Conservation (phyloP, 2,329 filamentous ascomycete species). For the Alternaria arborescens region DNA sequence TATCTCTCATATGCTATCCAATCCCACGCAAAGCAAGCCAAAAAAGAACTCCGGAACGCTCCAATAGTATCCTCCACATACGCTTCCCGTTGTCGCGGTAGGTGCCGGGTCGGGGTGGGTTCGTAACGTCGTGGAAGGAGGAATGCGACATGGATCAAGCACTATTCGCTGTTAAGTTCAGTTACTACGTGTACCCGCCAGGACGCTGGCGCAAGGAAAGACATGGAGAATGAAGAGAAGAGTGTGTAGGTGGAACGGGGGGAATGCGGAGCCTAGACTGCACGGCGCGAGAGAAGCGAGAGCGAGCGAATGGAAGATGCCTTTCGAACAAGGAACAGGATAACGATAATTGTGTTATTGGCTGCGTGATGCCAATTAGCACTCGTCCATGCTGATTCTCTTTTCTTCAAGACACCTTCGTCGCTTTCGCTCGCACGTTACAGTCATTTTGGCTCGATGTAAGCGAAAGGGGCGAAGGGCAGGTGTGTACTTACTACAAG, state of each 20-base stretch:
- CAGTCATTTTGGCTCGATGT: conserved; percentile 15
- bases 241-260: neutral
- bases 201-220: conserved; percentile 9
- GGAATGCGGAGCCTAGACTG: neutral
- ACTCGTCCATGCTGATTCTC: conserved; percentile 8
- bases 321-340: conserved; percentile 1
- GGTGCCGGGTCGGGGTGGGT: conserved; percentile 3
- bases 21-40: conserved; percentile 1
- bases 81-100: neutral
- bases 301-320: neutral
- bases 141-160: conserved; percentile 24
- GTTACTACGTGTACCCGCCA: conserved; percentile 22
- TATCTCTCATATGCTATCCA: conserved; percentile 7
- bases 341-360: conserved; percentile 17
- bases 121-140: conserved; percentile 3
- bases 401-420: conserved; percentile 2
- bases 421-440: conserved; percentile 19
- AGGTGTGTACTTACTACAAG: conserved; percentile 70
- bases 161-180: conserved; percentile 37
- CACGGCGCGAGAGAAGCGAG: neutral
- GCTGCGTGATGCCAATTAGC: conserved; percentile 28
- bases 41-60: conserved; percentile 18
- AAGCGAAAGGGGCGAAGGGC: conserved; percentile 18
- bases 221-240: neutral
- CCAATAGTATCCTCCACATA: conserved; percentile 1